A percentile compares a stretch with the other conserved stretches of the same genome.
phyloP scores from a whole-genome alignment of 192 early-diverging fungal genomes.

The Irineochytrium annulatum region DNA sequence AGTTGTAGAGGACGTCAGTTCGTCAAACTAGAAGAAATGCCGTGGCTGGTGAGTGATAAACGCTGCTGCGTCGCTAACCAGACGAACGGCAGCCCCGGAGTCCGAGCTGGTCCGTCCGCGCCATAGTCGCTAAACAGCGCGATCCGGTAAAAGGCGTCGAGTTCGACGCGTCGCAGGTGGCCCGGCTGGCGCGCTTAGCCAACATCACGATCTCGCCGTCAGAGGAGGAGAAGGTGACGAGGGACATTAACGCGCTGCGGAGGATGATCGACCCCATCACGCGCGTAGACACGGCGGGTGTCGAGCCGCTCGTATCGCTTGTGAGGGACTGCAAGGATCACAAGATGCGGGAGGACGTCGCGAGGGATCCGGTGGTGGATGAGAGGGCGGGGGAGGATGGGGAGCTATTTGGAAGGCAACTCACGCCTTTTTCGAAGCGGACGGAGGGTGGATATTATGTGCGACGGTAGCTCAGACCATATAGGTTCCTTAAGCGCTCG shows the following conservation, averaged over 20 bases:
- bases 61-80: no score
- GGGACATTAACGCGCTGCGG: slow-evolving; percentile 14
- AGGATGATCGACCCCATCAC: slow-evolving; percentile 21
- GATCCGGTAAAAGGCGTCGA: no score
- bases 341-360: background rate
- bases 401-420: background rate
- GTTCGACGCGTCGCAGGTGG: no score
- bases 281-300: slow-evolving; percentile 13
- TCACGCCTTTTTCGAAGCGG: background rate
- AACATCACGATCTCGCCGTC: no score
- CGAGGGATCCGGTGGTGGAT: slow-evolving; percentile 1
- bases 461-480: background rate
- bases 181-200: no score
- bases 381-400: background rate
- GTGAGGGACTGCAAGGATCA: background rate
- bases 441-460: slow-evolving; percentile 4
- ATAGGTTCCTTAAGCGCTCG: no score
- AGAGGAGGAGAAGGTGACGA: slow-evolving; percentile 1
- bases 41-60: no score
- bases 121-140: no score
- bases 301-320: slow-evolving; percentile 21
- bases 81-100: no score
- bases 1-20: no score
- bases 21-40: no score
- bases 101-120: no score